These are phyloP conservation scores for Rostrohypoxylon terebratum DNA, from an alignment of 495 filamentous ascomycete genomes.

Conservation along the genomic window DNA sequence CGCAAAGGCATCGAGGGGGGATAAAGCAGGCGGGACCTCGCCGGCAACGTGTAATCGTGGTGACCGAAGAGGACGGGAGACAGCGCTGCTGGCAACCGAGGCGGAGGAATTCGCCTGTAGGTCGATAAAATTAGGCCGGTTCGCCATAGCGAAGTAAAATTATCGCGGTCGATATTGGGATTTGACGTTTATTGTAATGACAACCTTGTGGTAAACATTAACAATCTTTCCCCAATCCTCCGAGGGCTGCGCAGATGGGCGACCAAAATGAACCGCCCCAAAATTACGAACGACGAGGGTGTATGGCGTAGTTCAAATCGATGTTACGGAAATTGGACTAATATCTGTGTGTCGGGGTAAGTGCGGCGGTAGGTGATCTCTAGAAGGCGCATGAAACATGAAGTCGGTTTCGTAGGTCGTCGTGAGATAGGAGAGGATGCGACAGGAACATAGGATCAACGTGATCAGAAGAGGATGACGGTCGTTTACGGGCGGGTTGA, in stretches of 20 bases:
- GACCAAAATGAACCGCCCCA: conserved; percentile 7
- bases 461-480: conserved; percentile 15
- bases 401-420: conserved; percentile 27
- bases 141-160: conserved; percentile 58
- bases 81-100: conserved; percentile 55
- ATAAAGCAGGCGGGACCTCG: conserved; percentile 90
- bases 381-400: conserved; percentile 35
- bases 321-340: background rate
- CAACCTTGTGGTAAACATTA: background rate
- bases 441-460: conserved; percentile 41
- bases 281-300: background rate
- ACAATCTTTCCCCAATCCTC: conserved; percentile 17
- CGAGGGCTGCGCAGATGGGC: background rate
- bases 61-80: conserved; percentile 67
- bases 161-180: conserved; percentile 3
- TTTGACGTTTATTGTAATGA: background rate
- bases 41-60: conserved; percentile 83
- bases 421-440: conserved; percentile 21
- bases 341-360: conserved; percentile 14
- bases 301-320: conserved; percentile 7
- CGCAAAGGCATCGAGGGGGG: conserved; percentile 93
- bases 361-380: conserved; percentile 11
- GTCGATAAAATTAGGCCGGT: conserved; percentile 70
- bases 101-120: conserved; percentile 72
- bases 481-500: background rate